Base-by-base conservation (phyloP, 2,329 filamentous ascomycete species). In the Neofusicoccum umdonicola region DNA sequence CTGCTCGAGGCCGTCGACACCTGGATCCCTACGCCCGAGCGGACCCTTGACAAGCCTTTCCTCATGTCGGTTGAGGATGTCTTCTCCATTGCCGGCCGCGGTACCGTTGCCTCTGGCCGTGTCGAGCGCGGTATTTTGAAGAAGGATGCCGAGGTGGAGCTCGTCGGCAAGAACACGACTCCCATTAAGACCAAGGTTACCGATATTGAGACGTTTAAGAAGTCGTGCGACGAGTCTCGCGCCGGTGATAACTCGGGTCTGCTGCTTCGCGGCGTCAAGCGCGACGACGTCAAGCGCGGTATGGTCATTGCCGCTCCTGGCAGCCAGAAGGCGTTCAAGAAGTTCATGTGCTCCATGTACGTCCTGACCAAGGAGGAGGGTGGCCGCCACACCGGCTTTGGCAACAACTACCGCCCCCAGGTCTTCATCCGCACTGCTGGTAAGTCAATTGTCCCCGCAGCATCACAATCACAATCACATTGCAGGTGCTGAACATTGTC, bases 141-240 rank as follows among this genome's bases (percentile, higher is more conserved):
- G 91, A 92, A 88, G 81, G 95, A 99, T 78, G 85, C 89, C 69
- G 95, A 99, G 77, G 88, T 99, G 70, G 95, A 99, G 85, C 87
- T 99, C 69, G 87, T 99, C 67, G 95, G 95, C 78, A 96, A 95
- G 84, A 88, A 89, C 71, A 80, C 82, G 65, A 85, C 88, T 51
- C 82, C 92, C 70, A 91, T 98, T 85, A 97, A 96, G 88, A 98
- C 95, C 80, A 98, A 97, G 86, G 94, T 99, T 70, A 99, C 95
- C 75, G 96, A 99, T 77, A 98, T 99, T 72, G 95, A 99, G 85
- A 99, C 94, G 70, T 99, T 99, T 87, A 97, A 98, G 87, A 99
- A 99, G 88, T 96, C 93, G 57, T 98, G 95, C 81, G 93, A 97
- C 66, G 92, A 97, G 82, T 96, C 94, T 66, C 88, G 91, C 73